These are phyloP conservation scores for Coniella vitis DNA, from an alignment of 2,329 filamentous ascomycete species.

Conservation along the genomic window DNA sequence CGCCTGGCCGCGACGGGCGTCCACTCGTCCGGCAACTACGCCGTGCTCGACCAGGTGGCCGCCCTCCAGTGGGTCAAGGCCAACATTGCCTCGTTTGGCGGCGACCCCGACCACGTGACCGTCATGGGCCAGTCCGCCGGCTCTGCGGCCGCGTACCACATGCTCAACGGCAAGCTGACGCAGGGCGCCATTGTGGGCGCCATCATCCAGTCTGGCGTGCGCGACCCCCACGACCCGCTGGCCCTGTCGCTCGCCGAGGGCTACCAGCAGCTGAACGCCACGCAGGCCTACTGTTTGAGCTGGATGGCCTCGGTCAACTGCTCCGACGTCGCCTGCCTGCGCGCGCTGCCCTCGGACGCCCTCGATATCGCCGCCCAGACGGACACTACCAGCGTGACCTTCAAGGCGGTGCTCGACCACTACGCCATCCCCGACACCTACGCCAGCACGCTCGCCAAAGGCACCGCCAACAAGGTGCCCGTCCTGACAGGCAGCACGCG, in stretches of 20 bases:
- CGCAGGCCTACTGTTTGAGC: conserved; percentile 11
- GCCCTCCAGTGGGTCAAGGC: conserved; percentile 42
- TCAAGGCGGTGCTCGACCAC: conserved; percentile 13
- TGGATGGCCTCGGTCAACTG: conserved; percentile 17
- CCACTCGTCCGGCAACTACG: conserved; percentile 37
- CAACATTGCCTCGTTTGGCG: conserved; percentile 38
- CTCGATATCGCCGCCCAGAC: conserved; percentile 11
- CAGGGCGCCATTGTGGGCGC: conserved; percentile 21
- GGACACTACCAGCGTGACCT: conserved; percentile 7
- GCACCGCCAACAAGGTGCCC: conserved; percentile 23
- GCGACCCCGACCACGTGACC: conserved; percentile 27
- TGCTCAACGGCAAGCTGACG: conserved; percentile 23
- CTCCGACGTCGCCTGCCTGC: conserved; percentile 18
- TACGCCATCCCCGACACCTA: conserved; percentile 23
- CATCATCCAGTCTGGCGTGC: conserved; percentile 23
- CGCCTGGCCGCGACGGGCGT: conserved; percentile 13
- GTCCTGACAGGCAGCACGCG: conserved; percentile 26
- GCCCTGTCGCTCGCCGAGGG: conserved; percentile 18
- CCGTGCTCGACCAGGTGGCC: conserved; percentile 41
- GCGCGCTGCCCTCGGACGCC: conserved; percentile 13
- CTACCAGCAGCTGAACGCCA: conserved; percentile 16
- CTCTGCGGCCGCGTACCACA: conserved; percentile 19
- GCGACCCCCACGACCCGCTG: conserved; percentile 22
- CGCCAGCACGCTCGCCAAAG: conserved; percentile 19
- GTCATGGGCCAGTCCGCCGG: conserved; percentile 20